Evolutionary conservation across 495 filamentous ascomycete species (phyloP), one percentile per base, ranked within the genome.

Genomic region (Lepraria neglecta): DNA sequence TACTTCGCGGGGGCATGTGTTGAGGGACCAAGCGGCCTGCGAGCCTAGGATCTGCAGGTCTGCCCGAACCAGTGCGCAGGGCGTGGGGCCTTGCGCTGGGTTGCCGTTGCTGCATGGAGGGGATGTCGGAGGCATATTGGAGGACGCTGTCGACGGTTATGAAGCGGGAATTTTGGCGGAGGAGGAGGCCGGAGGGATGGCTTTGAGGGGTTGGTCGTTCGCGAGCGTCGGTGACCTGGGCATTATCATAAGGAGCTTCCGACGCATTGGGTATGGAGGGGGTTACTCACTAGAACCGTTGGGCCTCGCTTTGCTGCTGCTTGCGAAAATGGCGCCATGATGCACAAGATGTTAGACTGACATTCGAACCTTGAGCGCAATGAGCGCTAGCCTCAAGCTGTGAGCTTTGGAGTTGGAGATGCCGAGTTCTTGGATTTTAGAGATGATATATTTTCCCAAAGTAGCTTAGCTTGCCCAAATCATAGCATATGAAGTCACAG

Each of bases 61-160:
- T 65, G 45, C 66, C 69, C 28, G 73, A 76, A 10, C 71, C 71
- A 3, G 74, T 75, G 35, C 82, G 81, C 28, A 72, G 67, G 15
- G 86, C 80, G 62, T 81, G 77, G 17, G 72, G 75, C 15, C 80
- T 78, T 24, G 86, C 82, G 45, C 27, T 57, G 0, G 90, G 88
- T 21, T 84, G 79, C 4, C 94, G 85, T 44, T 91, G 89, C 73
- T 97, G 92, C 72, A 89, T 91, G 0, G 94, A 97, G 21, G 94
- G 95, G 6, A 99, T 90, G 66, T 99, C 92, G 40, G 90, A 95
- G 60, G 91, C 84, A 75, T 95, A 89, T 73, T 95, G 91, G 4
- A 99, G 85, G 61, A 97, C 86, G 68, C 91, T 96, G 73, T 99
- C 94, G 69, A 99, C 95, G 14, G 90, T 95, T 65, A 98, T 89